Conservation (phyloP, 106 monocot genomes). For the Dioscorea alata region DNA sequence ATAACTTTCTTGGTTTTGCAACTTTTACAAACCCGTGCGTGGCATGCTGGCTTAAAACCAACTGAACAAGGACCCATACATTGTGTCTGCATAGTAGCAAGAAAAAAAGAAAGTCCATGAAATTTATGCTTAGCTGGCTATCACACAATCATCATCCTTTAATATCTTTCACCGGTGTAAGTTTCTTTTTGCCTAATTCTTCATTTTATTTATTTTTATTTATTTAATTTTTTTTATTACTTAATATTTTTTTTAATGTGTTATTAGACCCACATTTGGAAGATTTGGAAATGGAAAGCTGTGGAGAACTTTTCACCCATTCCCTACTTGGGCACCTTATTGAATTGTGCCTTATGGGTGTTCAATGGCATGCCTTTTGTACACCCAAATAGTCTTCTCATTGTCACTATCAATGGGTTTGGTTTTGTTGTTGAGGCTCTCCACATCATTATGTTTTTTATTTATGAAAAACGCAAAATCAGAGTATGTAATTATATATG, state of each 20-base stretch:
- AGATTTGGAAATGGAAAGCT: slow-evolving; percentile 35
- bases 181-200: no score
- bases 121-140: no score
- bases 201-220: not conserved
- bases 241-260: not conserved
- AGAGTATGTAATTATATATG: no score
- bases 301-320: slow-evolving; percentile 53
- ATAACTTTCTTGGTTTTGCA: no score
- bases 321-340: slow-evolving; percentile 49
- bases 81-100: no score
- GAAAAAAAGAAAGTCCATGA: no score
- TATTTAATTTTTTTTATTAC: not conserved
- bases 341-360: slow-evolving; percentile 60
- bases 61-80: no score
- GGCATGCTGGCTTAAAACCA: no score
- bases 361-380: slow-evolving; percentile 58
- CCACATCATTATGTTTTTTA: slow-evolving; percentile 28
- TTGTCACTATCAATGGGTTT: slow-evolving; percentile 53
- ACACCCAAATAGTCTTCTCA: slow-evolving; percentile 37
- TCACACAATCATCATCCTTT: no score
- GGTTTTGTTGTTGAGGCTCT: slow-evolving; percentile 25
- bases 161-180: no score
- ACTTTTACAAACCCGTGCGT: no score
- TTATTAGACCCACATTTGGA: slow-evolving; percentile 31
- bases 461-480: no score